These are phyloP conservation scores for Pseudogymnoascus sp. DNA, from an alignment of 2,329 filamentous ascomycete species.

Conservation along the genomic window DNA sequence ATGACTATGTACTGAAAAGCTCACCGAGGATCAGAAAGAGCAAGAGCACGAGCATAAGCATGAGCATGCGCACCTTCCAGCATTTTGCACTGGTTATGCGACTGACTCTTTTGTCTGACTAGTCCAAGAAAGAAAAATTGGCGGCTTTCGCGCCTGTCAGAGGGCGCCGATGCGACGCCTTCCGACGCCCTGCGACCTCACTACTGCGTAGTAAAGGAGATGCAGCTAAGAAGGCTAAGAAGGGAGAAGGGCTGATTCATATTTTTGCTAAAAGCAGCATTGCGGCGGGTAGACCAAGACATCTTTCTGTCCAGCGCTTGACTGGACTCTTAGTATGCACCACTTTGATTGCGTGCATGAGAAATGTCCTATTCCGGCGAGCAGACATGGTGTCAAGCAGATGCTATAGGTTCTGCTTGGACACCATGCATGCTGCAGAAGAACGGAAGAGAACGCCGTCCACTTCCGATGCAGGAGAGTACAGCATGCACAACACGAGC, in stretches of 20 bases:
- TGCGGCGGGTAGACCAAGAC: constrained; percentile 7
- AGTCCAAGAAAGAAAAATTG: not conserved
- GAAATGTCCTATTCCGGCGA: not conserved
- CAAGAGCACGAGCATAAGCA: not conserved
- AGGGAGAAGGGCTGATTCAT: not conserved
- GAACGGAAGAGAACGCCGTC: constrained; percentile 10
- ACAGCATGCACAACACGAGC: constrained; percentile 9
- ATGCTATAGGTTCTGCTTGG: not conserved
- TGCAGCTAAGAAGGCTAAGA: not conserved
- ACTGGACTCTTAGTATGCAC: constrained; percentile 6
- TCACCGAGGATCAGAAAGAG: not conserved
- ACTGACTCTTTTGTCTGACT: not conserved
- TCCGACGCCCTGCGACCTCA: not conserved
- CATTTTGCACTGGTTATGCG: not conserved
- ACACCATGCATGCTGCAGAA: constrained; percentile 7
- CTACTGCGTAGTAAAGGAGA: constrained; percentile 6
- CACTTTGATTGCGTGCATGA: constrained; percentile 10
- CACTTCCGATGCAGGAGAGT: constrained; percentile 6
- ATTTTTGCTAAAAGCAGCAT: constrained; percentile 7
- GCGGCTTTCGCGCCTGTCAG: constrained; percentile 5
- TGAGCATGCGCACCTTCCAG: not conserved
- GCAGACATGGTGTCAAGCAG: not conserved
- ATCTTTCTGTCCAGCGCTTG: not conserved
- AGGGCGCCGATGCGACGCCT: not conserved
- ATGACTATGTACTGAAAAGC: not conserved